phyloP scores from a whole-genome alignment of 2,329 filamentous ascomycete genomes.

The Pyricularia grisea region DNA sequence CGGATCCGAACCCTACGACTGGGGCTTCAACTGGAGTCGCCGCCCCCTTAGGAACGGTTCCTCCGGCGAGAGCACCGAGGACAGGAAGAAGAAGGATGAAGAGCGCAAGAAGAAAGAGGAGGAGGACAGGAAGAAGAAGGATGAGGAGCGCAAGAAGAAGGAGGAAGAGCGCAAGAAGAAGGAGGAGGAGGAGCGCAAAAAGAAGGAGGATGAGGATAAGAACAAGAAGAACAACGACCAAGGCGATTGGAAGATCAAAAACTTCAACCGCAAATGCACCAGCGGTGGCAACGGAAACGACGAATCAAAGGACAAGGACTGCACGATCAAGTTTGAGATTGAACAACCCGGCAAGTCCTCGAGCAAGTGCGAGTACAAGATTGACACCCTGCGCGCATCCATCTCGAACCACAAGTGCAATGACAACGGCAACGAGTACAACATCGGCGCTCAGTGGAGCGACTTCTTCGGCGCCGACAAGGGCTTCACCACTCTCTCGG shows the following conservation, averaged over 20 bases:
- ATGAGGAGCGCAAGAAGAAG: background rate
- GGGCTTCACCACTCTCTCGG: slow-evolving; percentile 46
- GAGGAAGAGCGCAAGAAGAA: background rate
- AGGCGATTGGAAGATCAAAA: background rate
- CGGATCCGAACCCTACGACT: background rate
- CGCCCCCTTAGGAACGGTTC: background rate
- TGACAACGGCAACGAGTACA: slow-evolving; percentile 31
- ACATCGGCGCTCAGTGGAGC: slow-evolving; percentile 44
- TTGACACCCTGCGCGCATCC: background rate
- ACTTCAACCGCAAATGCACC: background rate
- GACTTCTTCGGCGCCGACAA: slow-evolving; percentile 41
- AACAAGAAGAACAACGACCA: background rate
- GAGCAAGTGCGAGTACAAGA: background rate
- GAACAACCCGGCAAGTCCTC: background rate
- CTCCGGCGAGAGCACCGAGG: background rate
- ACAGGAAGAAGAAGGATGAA: background rate
- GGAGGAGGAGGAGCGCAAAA: background rate
- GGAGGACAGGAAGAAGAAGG: background rate
- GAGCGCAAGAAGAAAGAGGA: background rate
- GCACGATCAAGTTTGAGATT: background rate
- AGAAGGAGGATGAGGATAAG: background rate
- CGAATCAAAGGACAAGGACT: background rate
- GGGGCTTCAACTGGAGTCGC: background rate
- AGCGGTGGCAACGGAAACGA: background rate
- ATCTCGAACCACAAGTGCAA: slow-evolving; percentile 1